Base-by-base conservation (phyloP, 352 stramenopile genomes). In the Phytopythium boreale region DNA sequence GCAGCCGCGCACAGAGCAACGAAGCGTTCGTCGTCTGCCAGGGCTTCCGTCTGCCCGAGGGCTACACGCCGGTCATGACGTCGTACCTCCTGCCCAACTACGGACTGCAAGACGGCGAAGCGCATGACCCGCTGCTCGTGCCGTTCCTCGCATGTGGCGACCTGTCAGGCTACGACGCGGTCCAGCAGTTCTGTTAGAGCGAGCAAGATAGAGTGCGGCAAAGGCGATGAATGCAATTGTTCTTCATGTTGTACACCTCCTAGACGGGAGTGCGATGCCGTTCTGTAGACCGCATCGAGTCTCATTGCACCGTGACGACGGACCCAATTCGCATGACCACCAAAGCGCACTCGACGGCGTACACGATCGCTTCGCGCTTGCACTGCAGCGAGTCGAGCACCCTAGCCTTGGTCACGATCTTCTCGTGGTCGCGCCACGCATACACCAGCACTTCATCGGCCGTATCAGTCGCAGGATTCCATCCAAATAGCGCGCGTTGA, bases 11-110 rank as follows among this genome's bases (percentile, higher is more conserved):
- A 59, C 95, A 92, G 34, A 98, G 89, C 63, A 97, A 98, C 67
- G 97, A 99, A 69, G 83, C 89, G 9, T 99, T 99, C 73, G 95
- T 99, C 2, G 97, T 99, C 20, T 98, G 96, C 72, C 90, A 98
- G 64, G 85, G 90, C 14, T 99, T 99, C 78, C 70, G 79, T 60
- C 69, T 95, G 17, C 89, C 93, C 0, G 56, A 77, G 7, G 76
- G 73, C 12, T 98, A 97, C 72, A 77, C 70, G 51, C 87, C 90
- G 3, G 89, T 93, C 50, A 97, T 97, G 88, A 92, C 84, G 41
- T 92, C 83, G 57, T 89, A 90, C 52, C 62, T 93, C 49, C 71
- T 92, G 17, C 77, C 84, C 37, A 70, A 70, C 55, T 93, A 92
- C 56, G 82, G 82, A 36, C 67, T 93, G 12, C 64, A 74, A 0